These are phyloP conservation scores for Globisporangium radiosum DNA, from an alignment of 352 stramenopile genomes.

Conservation along the genomic window DNA sequence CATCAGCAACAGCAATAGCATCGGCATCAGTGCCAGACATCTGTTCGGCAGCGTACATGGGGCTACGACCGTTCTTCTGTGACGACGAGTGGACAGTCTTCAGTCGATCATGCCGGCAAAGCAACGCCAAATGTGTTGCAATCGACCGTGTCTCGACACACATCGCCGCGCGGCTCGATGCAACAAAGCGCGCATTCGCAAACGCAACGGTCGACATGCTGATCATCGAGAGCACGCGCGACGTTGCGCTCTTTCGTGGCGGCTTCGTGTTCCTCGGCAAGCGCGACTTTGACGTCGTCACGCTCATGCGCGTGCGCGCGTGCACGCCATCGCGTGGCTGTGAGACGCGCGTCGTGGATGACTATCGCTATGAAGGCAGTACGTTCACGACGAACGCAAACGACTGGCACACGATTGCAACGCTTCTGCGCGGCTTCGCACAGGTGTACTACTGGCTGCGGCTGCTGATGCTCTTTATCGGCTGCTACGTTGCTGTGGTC, in stretches of 20 bases:
- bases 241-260: slow-evolving; percentile 1
- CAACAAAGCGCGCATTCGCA: not conserved
- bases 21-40: not conserved
- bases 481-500: slow-evolving; percentile 6
- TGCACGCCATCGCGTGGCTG: not conserved
- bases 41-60: slow-evolving; percentile 6
- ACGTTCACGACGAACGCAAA: slow-evolving; percentile 2
- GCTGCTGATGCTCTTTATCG: not conserved
- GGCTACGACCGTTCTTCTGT: slow-evolving; percentile 9
- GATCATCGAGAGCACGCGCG: slow-evolving; percentile 4
- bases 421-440: not conserved
- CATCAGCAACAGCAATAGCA: not conserved
- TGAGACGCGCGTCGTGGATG: not conserved
- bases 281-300: slow-evolving; percentile 6
- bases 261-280: slow-evolving; percentile 6
- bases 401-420: slow-evolving; percentile 5
- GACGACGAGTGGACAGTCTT: slow-evolving; percentile 6
- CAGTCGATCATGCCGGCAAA: not conserved
- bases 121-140: not conserved
- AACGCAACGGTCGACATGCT: slow-evolving; percentile 8
- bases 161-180: not conserved
- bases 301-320: slow-evolving; percentile 4
- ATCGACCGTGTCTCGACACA: not conserved
- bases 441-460: slow-evolving; percentile 11
- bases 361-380: slow-evolving; percentile 12